Base-by-base conservation (phyloP, 108 stramenopile species). In the Aurantiochytrium sp. region DNA sequence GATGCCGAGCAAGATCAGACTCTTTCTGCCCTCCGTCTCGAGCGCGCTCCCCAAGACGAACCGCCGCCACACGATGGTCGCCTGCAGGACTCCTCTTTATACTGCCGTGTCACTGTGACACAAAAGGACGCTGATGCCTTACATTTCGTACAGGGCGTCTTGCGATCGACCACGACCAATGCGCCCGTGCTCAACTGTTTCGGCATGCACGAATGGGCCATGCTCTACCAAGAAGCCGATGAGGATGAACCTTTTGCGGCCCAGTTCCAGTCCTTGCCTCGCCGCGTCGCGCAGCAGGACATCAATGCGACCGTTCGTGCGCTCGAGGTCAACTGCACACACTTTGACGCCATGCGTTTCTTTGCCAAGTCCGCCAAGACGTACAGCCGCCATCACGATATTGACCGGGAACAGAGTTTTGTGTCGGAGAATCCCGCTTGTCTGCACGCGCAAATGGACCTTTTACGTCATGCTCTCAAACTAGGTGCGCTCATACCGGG, bases 131-230 rank as follows among this genome's bases (percentile, higher is more conserved):
- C 6, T 8, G 64, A 8, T 6, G 42, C 25, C 8, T 23, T 69
- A 4, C 64, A 23, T 10, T 69, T 69, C 42, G 25, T 23, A 6
- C 14, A 69, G 4, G 64, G 64, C 64, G 64, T 69, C 8, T 23
- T 69, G 8, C 21, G 4, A 23, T 14, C 64, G 42, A 69, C 64
- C 21, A 69, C 64, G 10, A 53, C 6, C 10, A 83, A 83, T 45
- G 45, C 76, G 10, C 76, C 6, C 23, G 51, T 83, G 25, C 51
- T 83, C 10, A 47, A 83, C 5, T 83, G 76, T 4, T 83, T 53
- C 28, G 76, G 76, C 25, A 47, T 83, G 51, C 76, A 83, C 51
- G 76, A 83, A 23, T 83, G 76, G 76, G 76, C 76, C n/a, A 83
- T 83, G 76, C 76, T 83, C 51, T 83, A 83, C 51, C 76, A 83